Conservation (phyloP, 805 yeast species). For the Saccharomycopsis microspora region DNA sequence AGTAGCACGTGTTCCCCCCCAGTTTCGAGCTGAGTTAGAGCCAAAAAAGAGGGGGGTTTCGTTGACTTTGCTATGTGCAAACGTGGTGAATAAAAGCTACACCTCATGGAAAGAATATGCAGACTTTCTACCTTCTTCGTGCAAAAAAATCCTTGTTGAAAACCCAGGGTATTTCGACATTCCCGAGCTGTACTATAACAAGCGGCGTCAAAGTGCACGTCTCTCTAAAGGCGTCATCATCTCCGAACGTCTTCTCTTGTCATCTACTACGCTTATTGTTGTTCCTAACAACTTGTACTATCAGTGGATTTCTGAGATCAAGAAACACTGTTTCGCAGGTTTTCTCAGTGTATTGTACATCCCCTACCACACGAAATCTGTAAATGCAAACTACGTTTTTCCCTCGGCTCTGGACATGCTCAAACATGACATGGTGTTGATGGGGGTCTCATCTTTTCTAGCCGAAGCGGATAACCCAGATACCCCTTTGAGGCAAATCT, state of each 20-base stretch:
- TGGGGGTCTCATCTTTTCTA: slow-evolving; percentile 37
- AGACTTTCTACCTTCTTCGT: slow-evolving; percentile 32
- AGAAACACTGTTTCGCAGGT: slow-evolving; percentile 36
- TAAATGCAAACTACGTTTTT: slow-evolving; percentile 9
- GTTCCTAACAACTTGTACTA: slow-evolving; percentile 57
- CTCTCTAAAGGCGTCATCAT: slow-evolving; percentile 12
- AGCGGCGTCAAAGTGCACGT: slow-evolving; percentile 18
- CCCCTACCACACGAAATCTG: slow-evolving; percentile 10
- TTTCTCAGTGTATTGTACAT: slow-evolving; percentile 28
- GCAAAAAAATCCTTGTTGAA: slow-evolving; percentile 25
- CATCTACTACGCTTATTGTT: slow-evolving; percentile 45
- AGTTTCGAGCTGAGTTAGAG: not conserved
- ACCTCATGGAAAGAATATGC: slow-evolving; percentile 46
- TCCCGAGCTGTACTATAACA: slow-evolving; percentile 11
- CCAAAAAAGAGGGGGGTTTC: not conserved
- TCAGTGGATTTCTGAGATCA: slow-evolving; percentile 53
- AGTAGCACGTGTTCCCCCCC: slow-evolving; percentile 31
- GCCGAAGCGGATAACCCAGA: slow-evolving; percentile 24
- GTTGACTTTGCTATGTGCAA: slow-evolving; percentile 31
- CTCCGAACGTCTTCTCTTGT: slow-evolving; percentile 27
- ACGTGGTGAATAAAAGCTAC: slow-evolving; percentile 33
- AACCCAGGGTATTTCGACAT: slow-evolving; percentile 36
- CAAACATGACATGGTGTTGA: slow-evolving; percentile 40
- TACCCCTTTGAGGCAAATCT: slow-evolving; percentile 31
- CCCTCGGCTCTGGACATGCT: slow-evolving; percentile 28